Evolutionary conservation across 2,329 filamentous ascomycete species (phyloP).

Genomic region (Penicillium sp.): DNA sequence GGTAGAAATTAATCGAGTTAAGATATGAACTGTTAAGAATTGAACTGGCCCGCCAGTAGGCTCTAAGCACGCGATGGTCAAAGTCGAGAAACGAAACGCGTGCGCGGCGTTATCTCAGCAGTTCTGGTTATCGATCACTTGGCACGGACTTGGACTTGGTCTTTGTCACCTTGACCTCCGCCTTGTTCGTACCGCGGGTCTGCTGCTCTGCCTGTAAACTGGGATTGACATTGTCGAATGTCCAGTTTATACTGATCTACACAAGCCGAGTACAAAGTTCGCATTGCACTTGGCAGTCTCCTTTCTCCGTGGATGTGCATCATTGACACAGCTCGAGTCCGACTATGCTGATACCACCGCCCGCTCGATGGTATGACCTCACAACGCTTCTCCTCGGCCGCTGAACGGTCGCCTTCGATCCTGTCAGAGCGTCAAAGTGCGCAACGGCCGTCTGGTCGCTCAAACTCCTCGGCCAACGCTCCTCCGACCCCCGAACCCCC

Average conservation of each 20-base stretch:
- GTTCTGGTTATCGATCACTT: constrained; percentile 25
- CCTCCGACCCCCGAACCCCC: constrained; percentile 50
- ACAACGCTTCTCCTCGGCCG: constrained; percentile 31
- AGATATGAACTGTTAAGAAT: neutral
- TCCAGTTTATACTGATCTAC: neutral
- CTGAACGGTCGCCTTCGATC: constrained; percentile 28
- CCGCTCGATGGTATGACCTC: constrained; percentile 40
- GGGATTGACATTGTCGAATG: neutral
- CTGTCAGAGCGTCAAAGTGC: constrained; percentile 30
- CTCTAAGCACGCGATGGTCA: constrained; percentile 9
- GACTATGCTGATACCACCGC: constrained; percentile 27
- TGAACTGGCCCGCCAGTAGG: neutral
- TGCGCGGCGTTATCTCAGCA: constrained; percentile 27
- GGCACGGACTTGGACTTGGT: constrained; percentile 12
- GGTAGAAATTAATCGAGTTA: neutral
- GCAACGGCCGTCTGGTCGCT: constrained; percentile 49
- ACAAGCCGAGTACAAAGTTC: neutral
- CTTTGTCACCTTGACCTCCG: constrained; percentile 13
- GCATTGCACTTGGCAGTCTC: neutral
- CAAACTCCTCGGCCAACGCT: constrained; percentile 49
- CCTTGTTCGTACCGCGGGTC: constrained; percentile 5
- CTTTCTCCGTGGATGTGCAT: constrained; percentile 11
- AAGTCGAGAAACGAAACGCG: constrained; percentile 16
- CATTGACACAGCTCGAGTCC: constrained; percentile 13
- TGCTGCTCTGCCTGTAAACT: neutral